phyloP scores from a whole-genome alignment of 176 grass and related monocot species.

The Eragrostis nindensis region DNA sequence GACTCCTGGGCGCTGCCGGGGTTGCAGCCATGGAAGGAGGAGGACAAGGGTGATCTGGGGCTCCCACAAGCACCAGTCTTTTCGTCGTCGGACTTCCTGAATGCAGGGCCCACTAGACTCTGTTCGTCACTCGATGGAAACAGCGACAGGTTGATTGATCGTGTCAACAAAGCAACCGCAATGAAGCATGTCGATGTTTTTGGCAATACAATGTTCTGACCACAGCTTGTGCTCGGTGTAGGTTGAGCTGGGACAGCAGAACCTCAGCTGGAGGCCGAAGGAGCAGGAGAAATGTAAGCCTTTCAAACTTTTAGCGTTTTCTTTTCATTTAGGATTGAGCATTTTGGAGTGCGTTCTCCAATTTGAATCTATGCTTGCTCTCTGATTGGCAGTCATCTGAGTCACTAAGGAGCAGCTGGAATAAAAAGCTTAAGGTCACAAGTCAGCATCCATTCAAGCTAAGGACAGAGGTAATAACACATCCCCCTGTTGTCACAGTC shows the following conservation, averaged over 20 bases:
- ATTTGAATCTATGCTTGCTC: conserved; percentile 5
- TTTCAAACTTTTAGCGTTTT: not conserved
- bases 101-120: conserved; percentile 21
- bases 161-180: not conserved
- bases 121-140: conserved; percentile 64
- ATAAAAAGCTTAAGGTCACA: conserved; percentile 83
- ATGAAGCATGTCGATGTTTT: not conserved
- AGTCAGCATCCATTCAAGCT: conserved; percentile 93
- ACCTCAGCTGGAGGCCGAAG: conserved; percentile 55
- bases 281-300: conserved; percentile 71
- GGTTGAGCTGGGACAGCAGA: conserved; percentile 65
- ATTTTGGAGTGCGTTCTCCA: not conserved
- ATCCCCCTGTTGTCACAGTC: not conserved
- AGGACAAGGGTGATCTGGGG: conserved; percentile 3
- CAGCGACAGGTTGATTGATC: conserved; percentile 52
- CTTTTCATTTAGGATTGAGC: not conserved
- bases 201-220: conserved; percentile 29
- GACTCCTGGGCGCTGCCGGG: conserved; percentile 76
- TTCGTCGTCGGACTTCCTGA: conserved; percentile 58
- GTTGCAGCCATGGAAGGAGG: conserved; percentile 49
- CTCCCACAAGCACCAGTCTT: conserved; percentile 30
- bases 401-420: conserved; percentile 72
- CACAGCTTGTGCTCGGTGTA: conserved; percentile 39
- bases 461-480: conserved; percentile 77
- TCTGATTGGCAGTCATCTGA: conserved; percentile 62